phyloP scores from a whole-genome alignment of 2,329 filamentous ascomycete genomes.

The Parasarocladium wereldwijsianum region DNA sequence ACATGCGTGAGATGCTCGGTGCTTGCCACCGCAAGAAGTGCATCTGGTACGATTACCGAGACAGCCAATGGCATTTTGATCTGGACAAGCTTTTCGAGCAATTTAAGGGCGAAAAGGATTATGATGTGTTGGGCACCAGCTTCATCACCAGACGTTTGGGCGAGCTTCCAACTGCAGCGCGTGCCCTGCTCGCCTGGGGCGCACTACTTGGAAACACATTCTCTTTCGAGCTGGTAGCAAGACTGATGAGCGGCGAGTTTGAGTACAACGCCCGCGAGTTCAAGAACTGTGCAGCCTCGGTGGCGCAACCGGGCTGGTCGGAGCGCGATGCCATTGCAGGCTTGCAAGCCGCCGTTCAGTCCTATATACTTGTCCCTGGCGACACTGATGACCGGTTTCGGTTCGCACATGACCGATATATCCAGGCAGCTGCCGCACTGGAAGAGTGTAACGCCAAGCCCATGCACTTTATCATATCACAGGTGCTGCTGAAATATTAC shows the following conservation, averaged over 20 bases:
- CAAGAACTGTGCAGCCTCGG: constrained; percentile 9
- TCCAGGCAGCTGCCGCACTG: constrained; percentile 57
- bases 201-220: constrained; percentile 71
- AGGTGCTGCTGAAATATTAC: constrained; percentile 63
- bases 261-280: constrained; percentile 39
- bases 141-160: constrained; percentile 68
- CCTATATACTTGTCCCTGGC: constrained; percentile 67
- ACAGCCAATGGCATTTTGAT: constrained; percentile 71
- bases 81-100: constrained; percentile 75
- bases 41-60: constrained; percentile 81
- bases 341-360: constrained; percentile 66
- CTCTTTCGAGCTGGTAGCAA: constrained; percentile 67
- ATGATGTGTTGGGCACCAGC: constrained; percentile 65
- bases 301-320: constrained; percentile 25
- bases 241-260: constrained; percentile 62
- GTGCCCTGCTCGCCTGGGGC: constrained; percentile 74
- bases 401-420: constrained; percentile 79
- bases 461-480: constrained; percentile 86
- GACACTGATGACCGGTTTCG: constrained; percentile 77
- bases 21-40: constrained; percentile 75
- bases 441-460: constrained; percentile 54
- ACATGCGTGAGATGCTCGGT: constrained; percentile 80
- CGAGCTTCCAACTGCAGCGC: constrained; percentile 60
- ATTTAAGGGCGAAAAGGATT: constrained; percentile 65
- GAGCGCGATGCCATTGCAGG: constrained; percentile 60